Evolutionary conservation across 345 rosid genomes (phyloP), one percentile per base, ranked within the genome.

Genomic region (Lumnitzera littorea): DNA sequence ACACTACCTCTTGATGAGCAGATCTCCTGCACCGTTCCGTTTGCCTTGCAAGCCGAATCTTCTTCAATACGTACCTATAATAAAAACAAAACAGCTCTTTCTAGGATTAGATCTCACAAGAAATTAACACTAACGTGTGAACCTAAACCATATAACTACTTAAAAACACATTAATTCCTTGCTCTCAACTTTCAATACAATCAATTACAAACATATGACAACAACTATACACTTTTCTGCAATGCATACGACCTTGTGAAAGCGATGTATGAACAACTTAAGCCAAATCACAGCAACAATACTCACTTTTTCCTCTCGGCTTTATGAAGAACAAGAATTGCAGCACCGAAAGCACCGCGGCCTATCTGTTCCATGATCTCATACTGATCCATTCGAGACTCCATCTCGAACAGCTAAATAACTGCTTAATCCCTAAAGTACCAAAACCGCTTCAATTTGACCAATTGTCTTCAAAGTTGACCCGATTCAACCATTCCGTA

Each of bases 341-440:
- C 99, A 13, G 96, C 96, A 24, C 99, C 99, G 48, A 94, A 94
- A 2, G 99, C 99, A 2, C 99, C 99, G 25, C 99, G 87, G 11
- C 97, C 99, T 80, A 94, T 90, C 89, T 90, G 99, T 69, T 90
- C 99, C 97, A 94, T 94, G 78, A 94, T 82, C 86, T 94, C 99
- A 52, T 94, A 94, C 64, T 83, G 96, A 84, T 94, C 99, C 99
- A 94, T 94, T 46, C 96, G 80, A 36, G 99, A 94, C 82, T 90
- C 96, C 91, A 90, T 83, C 58, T 50, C 72, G 68, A 53, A 56
- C 50, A 11, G 48, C 60, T 53, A 36, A 2, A 31, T 17, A 3
- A 14, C 52, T 43, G 46, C 31, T 56, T 43, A 46, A 29, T 62
- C 62, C 43, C 43, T 36, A 53, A 60, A 53, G 25, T 51, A 41